Percentiles rank a stretch among this genome's conserved stretches.
phyloP scores from a whole-genome alignment of 371 early-diverging fungal species.

The Mucor piriformis region DNA sequence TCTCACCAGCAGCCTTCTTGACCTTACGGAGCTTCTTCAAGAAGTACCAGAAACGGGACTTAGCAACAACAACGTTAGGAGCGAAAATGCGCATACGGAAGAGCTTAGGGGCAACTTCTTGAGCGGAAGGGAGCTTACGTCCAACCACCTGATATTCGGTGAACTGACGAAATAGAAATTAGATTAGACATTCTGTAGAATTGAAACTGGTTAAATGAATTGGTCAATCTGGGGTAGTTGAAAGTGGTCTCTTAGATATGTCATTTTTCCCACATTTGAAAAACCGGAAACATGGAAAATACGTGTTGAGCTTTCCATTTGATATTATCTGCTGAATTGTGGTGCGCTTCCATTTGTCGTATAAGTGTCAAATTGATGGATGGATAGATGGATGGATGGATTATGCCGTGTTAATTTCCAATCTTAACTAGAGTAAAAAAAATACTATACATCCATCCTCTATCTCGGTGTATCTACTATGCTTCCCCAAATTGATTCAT shows the following conservation, averaged over 20 bases:
- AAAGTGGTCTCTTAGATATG: neutral
- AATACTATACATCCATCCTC: neutral
- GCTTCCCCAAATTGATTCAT: neutral
- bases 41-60: slow-evolving; percentile 99
- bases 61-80: slow-evolving; percentile 98
- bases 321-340: neutral
- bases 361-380: neutral
- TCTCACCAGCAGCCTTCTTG: slow-evolving; percentile 97
- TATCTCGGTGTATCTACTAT: neutral
- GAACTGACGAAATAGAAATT: slow-evolving; percentile 45
- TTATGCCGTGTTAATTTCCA: neutral
- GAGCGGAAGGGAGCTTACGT: slow-evolving; percentile 93
- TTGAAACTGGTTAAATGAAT: neutral
- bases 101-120: slow-evolving; percentile 94
- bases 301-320: neutral
- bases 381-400: slow-evolving; percentile 10
- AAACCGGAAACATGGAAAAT: no score
- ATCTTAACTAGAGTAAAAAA: neutral
- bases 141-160: slow-evolving; percentile 89
- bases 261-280: neutral
- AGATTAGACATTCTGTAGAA: neutral
- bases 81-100: slow-evolving; percentile 99
- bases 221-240: neutral
- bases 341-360: neutral
- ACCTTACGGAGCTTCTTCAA: slow-evolving; percentile 98